phyloP scores from a whole-genome alignment of 202 grass and related monocot genomes.

The Elaeis oleifera region DNA sequence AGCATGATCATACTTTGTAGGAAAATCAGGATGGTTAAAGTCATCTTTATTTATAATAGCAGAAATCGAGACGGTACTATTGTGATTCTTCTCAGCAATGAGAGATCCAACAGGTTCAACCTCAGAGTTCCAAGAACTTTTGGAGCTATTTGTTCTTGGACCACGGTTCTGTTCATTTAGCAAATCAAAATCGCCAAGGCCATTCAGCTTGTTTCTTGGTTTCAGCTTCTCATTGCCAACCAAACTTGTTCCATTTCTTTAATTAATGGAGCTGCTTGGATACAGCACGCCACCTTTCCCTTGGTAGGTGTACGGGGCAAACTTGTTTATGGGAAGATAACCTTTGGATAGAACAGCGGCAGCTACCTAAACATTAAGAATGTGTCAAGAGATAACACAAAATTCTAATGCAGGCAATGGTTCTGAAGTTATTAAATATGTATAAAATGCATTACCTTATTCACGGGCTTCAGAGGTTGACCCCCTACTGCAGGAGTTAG shows the following conservation, averaged over 20 bases:
- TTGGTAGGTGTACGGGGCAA: conserved; percentile 37
- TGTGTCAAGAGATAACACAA: no score
- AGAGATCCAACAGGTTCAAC: conserved; percentile 18
- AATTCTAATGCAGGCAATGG: no score
- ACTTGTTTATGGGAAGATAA: conserved; percentile 46
- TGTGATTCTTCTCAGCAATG: conserved; percentile 13
- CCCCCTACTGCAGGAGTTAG: conserved; percentile 19
- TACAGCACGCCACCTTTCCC: conserved; percentile 42
- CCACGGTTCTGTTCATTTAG: conserved; percentile 28
- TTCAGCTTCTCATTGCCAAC: conserved; percentile 44
- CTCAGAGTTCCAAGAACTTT: conserved; percentile 23
- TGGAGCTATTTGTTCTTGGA: conserved; percentile 27
- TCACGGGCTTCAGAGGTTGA: conserved; percentile 34
- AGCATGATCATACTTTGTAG: conserved; percentile 67
- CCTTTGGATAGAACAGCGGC: conserved; percentile 53
- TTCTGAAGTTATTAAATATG: no score
- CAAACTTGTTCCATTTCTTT: conserved; percentile 45
- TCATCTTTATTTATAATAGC: conserved; percentile 35
- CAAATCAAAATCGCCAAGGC: conserved; percentile 32
- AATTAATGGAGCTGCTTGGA: conserved; percentile 37
- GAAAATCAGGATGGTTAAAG: conserved; percentile 70
- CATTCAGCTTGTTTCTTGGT: conserved; percentile 47
- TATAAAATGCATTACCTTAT: conserved; percentile 43
- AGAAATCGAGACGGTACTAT: conserved; percentile 18
- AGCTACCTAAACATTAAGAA: conserved; percentile 26